Evolutionary conservation across 495 filamentous ascomycete genomes (phyloP).

Genomic region (Patellaria atrata): DNA sequence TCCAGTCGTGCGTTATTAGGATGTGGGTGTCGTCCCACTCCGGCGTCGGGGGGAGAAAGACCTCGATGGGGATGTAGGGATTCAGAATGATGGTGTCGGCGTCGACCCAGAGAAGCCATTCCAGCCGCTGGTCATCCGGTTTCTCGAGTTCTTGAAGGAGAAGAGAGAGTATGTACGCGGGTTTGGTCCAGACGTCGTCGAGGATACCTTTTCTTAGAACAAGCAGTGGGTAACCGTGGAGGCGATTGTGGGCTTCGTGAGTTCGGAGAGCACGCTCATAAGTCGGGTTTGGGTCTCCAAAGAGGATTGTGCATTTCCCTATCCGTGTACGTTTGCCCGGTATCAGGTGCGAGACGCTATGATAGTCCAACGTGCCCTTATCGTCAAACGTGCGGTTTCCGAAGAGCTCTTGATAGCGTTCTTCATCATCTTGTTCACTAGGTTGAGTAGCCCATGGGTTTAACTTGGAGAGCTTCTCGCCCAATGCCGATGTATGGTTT

Average conservation of each 20-base stretch:
- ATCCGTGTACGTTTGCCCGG: no score
- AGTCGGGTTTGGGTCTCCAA: conserved; percentile 18
- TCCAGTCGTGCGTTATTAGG: conserved; percentile 36
- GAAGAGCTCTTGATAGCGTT: no score
- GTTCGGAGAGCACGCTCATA: conserved; percentile 25
- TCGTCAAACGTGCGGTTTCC: no score
- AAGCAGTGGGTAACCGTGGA: conserved; percentile 24
- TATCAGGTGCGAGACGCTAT: no score
- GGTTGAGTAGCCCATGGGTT: no score
- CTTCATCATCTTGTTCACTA: no score
- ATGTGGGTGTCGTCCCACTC: conserved; percentile 32
- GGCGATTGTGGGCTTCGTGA: conserved; percentile 22
- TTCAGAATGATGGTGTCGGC: conserved; percentile 40
- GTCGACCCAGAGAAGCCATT: conserved; percentile 43
- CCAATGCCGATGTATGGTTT: no score
- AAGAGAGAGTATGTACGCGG: conserved; percentile 34
- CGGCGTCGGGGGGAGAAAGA: conserved; percentile 35
- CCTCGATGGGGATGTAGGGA: conserved; percentile 35
- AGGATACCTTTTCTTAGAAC: conserved; percentile 22
- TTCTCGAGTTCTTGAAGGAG: conserved; percentile 36
- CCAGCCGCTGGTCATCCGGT: conserved; percentile 31
- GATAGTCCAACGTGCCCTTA: no score
- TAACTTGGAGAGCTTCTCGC: no score
- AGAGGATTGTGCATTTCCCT: conserved; percentile 24
- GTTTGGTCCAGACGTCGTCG: conserved; percentile 33